Evolutionary conservation across 306 rosid genomes (phyloP).

Genomic region (Medicago ruthenica): DNA sequence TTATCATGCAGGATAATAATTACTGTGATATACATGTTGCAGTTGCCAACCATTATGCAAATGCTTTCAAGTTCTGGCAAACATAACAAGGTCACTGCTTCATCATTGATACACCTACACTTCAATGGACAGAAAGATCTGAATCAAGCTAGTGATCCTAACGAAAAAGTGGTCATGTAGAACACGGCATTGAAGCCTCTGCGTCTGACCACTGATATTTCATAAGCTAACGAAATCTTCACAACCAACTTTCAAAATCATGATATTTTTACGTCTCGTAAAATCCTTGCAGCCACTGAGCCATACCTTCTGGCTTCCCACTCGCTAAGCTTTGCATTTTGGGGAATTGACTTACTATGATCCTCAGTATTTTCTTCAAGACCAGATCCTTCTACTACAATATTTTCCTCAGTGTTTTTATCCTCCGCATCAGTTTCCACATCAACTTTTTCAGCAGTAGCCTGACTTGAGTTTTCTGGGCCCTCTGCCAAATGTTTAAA

Average conservation of each 20-base stretch:
- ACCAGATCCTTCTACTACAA: slow-evolving; percentile 38
- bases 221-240: not conserved
- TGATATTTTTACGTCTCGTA: slow-evolving; percentile 72
- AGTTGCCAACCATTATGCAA: slow-evolving; percentile 23
- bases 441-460: slow-evolving; percentile 45
- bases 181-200: slow-evolving; percentile 2
- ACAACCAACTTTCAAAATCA: slow-evolving; percentile 31
- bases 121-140: not conserved
- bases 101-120: slow-evolving; percentile 1
- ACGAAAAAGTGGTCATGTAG: not conserved
- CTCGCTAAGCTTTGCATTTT: slow-evolving; percentile 58
- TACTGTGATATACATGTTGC: not conserved
- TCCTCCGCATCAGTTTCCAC: slow-evolving; percentile 46
- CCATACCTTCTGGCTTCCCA: slow-evolving; percentile 94
- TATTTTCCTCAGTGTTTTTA: slow-evolving; percentile 40
- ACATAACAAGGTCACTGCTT: not conserved
- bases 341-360: slow-evolving; percentile 43
- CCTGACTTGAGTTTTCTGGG: slow-evolving; percentile 40
- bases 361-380: slow-evolving; percentile 48
- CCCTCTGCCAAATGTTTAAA: slow-evolving; percentile 47
- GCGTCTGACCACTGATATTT: slow-evolving; percentile 3
- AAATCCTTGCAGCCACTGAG: slow-evolving; percentile 85
- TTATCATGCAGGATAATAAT: not conserved
- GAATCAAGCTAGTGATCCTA: not conserved
- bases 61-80: not conserved